Conservation (phyloP, 352 stramenopile genomes). For the Peronosclerospora sorghi region DNA sequence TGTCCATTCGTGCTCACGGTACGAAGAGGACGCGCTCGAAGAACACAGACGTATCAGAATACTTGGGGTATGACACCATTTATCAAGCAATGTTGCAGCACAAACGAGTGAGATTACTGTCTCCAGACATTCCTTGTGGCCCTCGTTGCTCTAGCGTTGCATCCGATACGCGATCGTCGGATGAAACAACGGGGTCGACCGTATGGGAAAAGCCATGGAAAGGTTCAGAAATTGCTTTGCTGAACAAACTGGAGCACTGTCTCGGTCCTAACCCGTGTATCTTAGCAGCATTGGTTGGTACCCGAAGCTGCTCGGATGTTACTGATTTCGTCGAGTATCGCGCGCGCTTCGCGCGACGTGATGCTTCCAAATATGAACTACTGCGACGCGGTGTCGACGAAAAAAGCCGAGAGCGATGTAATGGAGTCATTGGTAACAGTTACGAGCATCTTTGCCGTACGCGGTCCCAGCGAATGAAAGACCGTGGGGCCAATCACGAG, state of each 20-base stretch:
- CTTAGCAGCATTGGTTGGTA: slow-evolving; percentile 25
- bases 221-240: slow-evolving; percentile 26
- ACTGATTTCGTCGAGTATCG: slow-evolving; percentile 10
- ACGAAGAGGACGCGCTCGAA: slow-evolving; percentile 30
- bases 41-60: slow-evolving; percentile 39
- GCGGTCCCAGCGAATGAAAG: slow-evolving; percentile 69
- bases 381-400: slow-evolving; percentile 5
- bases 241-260: slow-evolving; percentile 29
- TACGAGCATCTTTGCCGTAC: slow-evolving; percentile 59
- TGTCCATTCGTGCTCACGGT: slow-evolving; percentile 16
- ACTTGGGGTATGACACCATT: slow-evolving; percentile 34
- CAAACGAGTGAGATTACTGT: slow-evolving; percentile 16
- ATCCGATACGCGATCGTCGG: neutral
- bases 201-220: slow-evolving; percentile 18
- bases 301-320: slow-evolving; percentile 36
- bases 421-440: slow-evolving; percentile 43
- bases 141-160: slow-evolving; percentile 13
- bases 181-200: neutral
- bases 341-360: slow-evolving; percentile 1
- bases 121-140: slow-evolving; percentile 16
- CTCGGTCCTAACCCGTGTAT: slow-evolving; percentile 33
- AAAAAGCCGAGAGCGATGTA: slow-evolving; percentile 17
- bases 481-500: slow-evolving; percentile 65
- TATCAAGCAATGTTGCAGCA: slow-evolving; percentile 36
- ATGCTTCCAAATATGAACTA: slow-evolving; percentile 9